Conservation (phyloP, 768 basidiomycete genomes). For the Boletus rufocinnamomeus region DNA sequence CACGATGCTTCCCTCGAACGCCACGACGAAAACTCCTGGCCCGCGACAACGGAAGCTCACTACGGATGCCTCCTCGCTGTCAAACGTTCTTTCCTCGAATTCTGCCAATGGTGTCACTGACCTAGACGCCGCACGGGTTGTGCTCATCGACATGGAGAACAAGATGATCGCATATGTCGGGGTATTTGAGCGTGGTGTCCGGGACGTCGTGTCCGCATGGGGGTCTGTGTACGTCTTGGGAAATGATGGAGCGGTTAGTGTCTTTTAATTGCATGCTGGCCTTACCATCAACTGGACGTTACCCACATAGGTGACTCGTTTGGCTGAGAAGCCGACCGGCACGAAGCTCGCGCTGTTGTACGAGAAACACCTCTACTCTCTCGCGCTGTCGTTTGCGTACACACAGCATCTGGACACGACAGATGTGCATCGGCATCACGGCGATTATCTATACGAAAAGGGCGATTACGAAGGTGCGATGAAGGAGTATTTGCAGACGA, state of each 20-base stretch:
- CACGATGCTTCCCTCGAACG: slow-evolving; percentile 42
- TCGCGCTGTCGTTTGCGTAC: slow-evolving; percentile 82
- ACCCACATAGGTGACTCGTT: slow-evolving; percentile 52
- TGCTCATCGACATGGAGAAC: slow-evolving; percentile 89
- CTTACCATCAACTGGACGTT: background rate
- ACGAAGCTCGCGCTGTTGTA: slow-evolving; percentile 89
- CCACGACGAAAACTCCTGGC: slow-evolving; percentile 56
- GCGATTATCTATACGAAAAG: slow-evolving; percentile 88
- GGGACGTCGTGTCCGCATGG: slow-evolving; percentile 82
- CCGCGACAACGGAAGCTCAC: slow-evolving; percentile 29
- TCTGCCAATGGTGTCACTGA: slow-evolving; percentile 46
- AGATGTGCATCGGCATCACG: slow-evolving; percentile 88
- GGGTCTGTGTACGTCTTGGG: slow-evolving; percentile 77
- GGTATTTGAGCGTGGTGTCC: slow-evolving; percentile 79
- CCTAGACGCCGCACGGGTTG: slow-evolving; percentile 73
- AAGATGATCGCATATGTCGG: slow-evolving; percentile 86
- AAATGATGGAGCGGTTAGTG: slow-evolving; percentile 72
- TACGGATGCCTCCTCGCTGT: slow-evolving; percentile 12
- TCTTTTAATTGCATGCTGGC: background rate
- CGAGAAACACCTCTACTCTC: slow-evolving; percentile 69
- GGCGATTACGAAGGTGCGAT: slow-evolving; percentile 93
- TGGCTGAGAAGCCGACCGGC: slow-evolving; percentile 78
- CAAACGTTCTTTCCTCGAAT: slow-evolving; percentile 3
- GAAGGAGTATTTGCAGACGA: slow-evolving; percentile 88
- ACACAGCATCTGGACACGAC: slow-evolving; percentile 81